Percentiles rank a stretch among this genome's conserved stretches.
phyloP scores from a whole-genome alignment of 345 rosid species.

The Mercurialis annua region DNA sequence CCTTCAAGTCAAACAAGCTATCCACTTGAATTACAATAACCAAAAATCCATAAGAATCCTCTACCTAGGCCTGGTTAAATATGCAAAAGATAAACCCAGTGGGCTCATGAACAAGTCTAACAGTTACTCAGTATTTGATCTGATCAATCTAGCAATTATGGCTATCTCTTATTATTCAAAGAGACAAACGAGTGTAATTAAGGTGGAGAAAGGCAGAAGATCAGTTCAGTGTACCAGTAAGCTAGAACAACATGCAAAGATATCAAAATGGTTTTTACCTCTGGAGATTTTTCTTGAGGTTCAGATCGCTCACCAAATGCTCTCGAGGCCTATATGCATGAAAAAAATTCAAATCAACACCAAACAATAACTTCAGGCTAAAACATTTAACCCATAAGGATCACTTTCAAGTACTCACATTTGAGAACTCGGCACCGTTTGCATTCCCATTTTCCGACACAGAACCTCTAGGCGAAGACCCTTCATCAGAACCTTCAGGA shows the following conservation, averaged over 20 bases:
- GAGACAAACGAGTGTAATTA: neutral
- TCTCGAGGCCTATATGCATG: conserved; percentile 43
- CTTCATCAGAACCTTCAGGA: conserved; percentile 74
- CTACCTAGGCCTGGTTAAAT: neutral
- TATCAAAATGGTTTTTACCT: conserved; percentile 38
- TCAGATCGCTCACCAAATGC: conserved; percentile 39
- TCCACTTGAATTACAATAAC: no score
- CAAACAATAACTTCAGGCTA: conserved; percentile 6
- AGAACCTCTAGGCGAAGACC: conserved; percentile 69
- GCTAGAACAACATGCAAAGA: conserved; percentile 2
- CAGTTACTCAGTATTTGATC: neutral
- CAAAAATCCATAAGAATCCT: neutral
- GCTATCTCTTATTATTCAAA: neutral
- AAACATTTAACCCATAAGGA: neutral
- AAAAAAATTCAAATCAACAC: conserved; percentile 19
- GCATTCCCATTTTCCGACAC: conserved; percentile 54
- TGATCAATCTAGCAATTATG: neutral
- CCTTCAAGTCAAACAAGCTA: neutral
- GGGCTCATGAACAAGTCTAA: neutral
- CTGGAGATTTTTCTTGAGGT: conserved; percentile 45
- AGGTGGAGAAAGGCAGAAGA: conserved; percentile 1
- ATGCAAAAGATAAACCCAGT: neutral
- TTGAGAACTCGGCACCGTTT: conserved; percentile 44
- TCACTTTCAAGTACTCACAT: conserved; percentile 35
- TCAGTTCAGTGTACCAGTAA: no score